Base-by-base conservation (phyloP, 129 eudicot species). In the Saussurea involucrata region DNA sequence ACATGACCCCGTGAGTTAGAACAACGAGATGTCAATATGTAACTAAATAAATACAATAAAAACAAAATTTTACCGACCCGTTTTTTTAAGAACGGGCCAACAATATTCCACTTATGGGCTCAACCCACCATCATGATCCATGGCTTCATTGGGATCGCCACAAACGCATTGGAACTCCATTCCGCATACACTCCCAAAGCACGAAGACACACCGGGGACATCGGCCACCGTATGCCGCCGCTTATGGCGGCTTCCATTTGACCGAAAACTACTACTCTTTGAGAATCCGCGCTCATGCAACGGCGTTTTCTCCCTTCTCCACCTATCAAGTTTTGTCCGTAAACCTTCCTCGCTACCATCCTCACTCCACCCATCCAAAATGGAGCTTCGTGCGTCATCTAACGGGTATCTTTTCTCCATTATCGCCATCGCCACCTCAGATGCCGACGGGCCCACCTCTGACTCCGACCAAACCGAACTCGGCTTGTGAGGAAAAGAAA, bases 361-460 rank as follows among this genome's bases (percentile, higher is more conserved):
- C 63, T 81, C 6, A 36, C 92, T 90, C 96, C 96, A 87, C 20
- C 89, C 96, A 31, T 90, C 92, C 85, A 90, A 70, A 15, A 90
- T 82, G 0, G 92, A 90, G 83, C 96, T 90, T 46, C 78, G 53
- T 1, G 81, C 82, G 29, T 90, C 95, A 3, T 87, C 90, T 12
- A 84, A 18, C 5, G 88, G 87, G 71, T 89, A 89, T 58, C 70
- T 80, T 60, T 44, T 78, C 66, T 81, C 83, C 2, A 88, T 85
- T 24, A 83, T 81, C 15, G 86, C 85, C 0, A 84, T 90, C 2
- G 96, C 92, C 78, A 90, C 96, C 80, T 87, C 96, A 0, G 96
- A 90, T 12, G 96, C 87, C 0, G 96, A 87, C 0, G 96, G 92
- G 0, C 96, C 92, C 69, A 90, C 88, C 33, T 90, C 96, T 0